Evolutionary conservation across 371 early-diverging fungal species (phyloP).

Genomic region (Saksenaea vasiformis): DNA sequence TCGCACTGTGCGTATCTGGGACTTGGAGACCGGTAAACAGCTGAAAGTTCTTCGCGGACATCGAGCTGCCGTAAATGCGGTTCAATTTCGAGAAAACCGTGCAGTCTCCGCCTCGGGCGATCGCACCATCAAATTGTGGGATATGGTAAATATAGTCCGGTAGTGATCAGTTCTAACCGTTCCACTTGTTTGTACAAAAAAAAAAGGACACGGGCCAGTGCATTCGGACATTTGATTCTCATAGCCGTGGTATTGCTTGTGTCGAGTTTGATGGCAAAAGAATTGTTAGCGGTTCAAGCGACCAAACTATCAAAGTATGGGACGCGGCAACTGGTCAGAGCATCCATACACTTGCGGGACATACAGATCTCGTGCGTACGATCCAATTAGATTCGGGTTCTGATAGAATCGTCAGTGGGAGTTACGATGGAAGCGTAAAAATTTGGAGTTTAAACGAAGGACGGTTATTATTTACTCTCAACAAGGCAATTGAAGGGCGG

Average conservation of each 20-base stretch:
- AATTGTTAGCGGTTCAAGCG: conserved; percentile 83
- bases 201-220: conserved; percentile 53
- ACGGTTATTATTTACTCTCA: conserved; percentile 48
- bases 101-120: conserved; percentile 84
- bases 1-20: conserved; percentile 82
- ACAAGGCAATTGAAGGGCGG: conserved; percentile 67
- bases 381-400: conserved; percentile 43
- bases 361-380: conserved; percentile 81
- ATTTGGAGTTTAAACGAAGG: conserved; percentile 77
- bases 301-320: conserved; percentile 86
- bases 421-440: conserved; percentile 86
- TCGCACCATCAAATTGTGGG: conserved; percentile 70
- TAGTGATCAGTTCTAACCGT: too few species aligned
- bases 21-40: conserved; percentile 50
- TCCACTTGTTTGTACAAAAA: too few species aligned
- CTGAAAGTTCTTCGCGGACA: conserved; percentile 51
- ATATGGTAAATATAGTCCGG: too few species aligned
- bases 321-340: conserved; percentile 71
- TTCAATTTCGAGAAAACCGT: conserved; percentile 59
- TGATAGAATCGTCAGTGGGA: conserved; percentile 76
- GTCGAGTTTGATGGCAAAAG: conserved; percentile 76
- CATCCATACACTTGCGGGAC: conserved; percentile 67
- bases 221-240: conserved; percentile 54
- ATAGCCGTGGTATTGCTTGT: conserved; percentile 79
- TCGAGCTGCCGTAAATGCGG: conserved; percentile 79